phyloP scores from a whole-genome alignment of 192 early-diverging fungal genomes.

The Umbelopsis ramanniana region DNA sequence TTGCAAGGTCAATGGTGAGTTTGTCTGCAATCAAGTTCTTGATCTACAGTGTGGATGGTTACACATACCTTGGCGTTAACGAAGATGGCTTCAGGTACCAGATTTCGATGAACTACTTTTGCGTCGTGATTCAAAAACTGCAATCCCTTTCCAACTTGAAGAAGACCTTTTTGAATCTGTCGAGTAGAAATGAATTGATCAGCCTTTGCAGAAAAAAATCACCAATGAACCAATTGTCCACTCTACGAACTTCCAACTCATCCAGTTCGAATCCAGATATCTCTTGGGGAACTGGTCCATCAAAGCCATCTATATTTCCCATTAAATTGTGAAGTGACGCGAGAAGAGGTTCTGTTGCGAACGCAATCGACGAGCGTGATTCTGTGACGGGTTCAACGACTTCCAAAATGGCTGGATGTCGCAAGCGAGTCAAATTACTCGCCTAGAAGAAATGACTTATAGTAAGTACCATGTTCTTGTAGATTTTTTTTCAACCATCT shows the following conservation, averaged over 20 bases:
- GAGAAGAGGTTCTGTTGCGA: conserved; percentile 78
- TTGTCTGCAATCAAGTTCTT: no score
- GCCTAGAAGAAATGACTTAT: conserved; percentile 31
- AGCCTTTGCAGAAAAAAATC: neutral
- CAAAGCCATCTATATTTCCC: conserved; percentile 51
- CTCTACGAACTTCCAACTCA: conserved; percentile 64
- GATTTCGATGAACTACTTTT: conserved; percentile 71
- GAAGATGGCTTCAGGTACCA: conserved; percentile 75
- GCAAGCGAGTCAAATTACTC: conserved; percentile 67
- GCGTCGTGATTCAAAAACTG: conserved; percentile 78
- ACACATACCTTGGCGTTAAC: conserved; percentile 67
- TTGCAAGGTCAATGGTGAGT: neutral
- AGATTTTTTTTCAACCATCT: neutral
- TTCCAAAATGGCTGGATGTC: conserved; percentile 80
- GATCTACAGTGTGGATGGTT: conserved; percentile 1
- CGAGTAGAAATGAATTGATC: neutral
- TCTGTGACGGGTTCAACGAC: conserved; percentile 77
- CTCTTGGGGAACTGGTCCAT: conserved; percentile 23
- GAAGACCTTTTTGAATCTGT: conserved; percentile 77
- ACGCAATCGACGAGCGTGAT: conserved; percentile 65
- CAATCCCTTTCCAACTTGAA: conserved; percentile 74
- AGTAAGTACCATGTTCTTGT: neutral
- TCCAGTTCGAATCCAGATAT: conserved; percentile 67
- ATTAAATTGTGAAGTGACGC: conserved; percentile 68
- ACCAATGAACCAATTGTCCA: neutral